These are phyloP conservation scores for Nectriaceae sp. DNA, from an alignment of 2,329 filamentous ascomycete genomes.

Conservation along the genomic window DNA sequence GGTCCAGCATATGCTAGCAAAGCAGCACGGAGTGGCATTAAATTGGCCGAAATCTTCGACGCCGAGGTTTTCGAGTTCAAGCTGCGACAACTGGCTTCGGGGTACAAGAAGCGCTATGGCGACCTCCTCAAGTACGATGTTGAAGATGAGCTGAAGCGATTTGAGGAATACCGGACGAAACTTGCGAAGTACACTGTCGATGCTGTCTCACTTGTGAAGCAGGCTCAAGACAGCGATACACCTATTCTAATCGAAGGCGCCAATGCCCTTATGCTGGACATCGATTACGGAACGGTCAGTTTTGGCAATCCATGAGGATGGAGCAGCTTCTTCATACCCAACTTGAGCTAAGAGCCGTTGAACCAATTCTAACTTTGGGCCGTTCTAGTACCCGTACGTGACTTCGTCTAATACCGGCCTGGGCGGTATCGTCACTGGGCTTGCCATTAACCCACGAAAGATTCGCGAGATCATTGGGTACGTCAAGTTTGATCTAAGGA, in stretches of 20 bases:
- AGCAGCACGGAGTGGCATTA: constrained; percentile 48
- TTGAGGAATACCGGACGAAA: constrained; percentile 3
- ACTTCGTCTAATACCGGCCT: not conserved
- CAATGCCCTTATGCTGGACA: constrained; percentile 10
- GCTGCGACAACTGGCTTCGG: constrained; percentile 58
- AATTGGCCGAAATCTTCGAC: constrained; percentile 67
- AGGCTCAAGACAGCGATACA: constrained; percentile 4
- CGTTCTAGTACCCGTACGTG: too few relatives aligned
- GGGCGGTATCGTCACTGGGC: constrained; percentile 4
- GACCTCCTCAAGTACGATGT: constrained; percentile 11
- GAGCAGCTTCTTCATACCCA: too few relatives aligned
- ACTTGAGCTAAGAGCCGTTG: too few relatives aligned
- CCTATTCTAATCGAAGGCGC: constrained; percentile 8
- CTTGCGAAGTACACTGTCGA: constrained; percentile 1
- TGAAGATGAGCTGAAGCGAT: constrained; percentile 7
- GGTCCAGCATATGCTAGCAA: constrained; percentile 19
- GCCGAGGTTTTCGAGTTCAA: constrained; percentile 64
- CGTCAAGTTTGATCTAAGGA: too few relatives aligned
- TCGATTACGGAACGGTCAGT: too few relatives aligned
- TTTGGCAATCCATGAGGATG: too few relatives aligned
- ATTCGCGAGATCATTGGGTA: constrained; percentile 6
- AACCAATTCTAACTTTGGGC: too few relatives aligned
- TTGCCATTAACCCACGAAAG: constrained; percentile 2
- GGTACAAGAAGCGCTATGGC: constrained; percentile 69
- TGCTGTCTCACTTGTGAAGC: not conserved